Evolutionary conservation across 1,284 basidiomycete genomes (phyloP), one percentile per base, ranked within the genome.

Genomic region (Taiwanofungus camphoratus): DNA sequence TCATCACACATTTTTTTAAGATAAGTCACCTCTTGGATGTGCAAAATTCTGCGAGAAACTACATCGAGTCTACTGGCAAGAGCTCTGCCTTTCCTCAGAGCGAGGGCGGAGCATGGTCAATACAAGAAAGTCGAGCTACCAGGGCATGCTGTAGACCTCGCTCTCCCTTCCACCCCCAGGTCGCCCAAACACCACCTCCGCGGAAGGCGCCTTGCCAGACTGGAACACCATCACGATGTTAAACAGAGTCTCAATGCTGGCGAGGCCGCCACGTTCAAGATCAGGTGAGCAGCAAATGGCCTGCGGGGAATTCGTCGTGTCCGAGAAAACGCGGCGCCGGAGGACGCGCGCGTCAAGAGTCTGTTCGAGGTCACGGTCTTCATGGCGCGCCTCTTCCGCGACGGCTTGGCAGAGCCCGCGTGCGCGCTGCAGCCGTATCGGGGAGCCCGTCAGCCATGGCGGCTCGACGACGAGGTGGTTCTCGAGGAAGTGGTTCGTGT

Each of bases 401-500:
- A 61, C 49, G 37, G 54, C 46, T n/a, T 44, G 45, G 36, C 55
- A 58, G 29, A 67, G 51, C 35, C 48, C 35, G 20, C 49, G 46
- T 7, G 59, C 57, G 11, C 63, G 53, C n/a, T 48, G 51, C 16
- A 65, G 53, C 15, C 65, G 58, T 18, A 55, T 19, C 2, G 59
- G 54, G 1, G 63, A 65, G 29, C 64, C 62, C 18, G 50, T 43
- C 12, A 62, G 53, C 63, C 64, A 66, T 1, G 56, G 53, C 3
- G 58, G 56, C 52, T 63, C 64, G 30, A 62, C 54, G 24, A 62
- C 58, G 16, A 62, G 45, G 37, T 47, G 57, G 48, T 64, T 60
- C 52, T 56, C 45, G 20, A 67, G 51, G 50, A 66, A 62, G 51
- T 67, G 63, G 49, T 68, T 64, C 27, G 65, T 61, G 50, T 67